Evolutionary conservation across 164 flowering plant genomes (phyloP).

Genomic region (Sextonia rubra): DNA sequence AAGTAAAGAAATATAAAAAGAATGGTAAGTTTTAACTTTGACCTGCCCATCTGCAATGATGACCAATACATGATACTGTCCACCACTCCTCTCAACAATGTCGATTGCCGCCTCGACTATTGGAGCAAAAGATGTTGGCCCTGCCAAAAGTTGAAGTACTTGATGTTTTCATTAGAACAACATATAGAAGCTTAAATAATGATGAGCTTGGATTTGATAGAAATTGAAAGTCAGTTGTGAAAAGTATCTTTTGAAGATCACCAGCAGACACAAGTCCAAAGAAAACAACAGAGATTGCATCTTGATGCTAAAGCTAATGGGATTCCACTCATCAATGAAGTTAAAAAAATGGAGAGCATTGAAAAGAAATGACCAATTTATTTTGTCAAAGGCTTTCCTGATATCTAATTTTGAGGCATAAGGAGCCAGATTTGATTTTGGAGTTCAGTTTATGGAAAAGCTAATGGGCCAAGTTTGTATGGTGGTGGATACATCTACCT

Average conservation of each 20-base stretch:
- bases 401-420: no score
- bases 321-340: no score
- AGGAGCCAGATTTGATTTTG: no score
- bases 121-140: conserved; percentile 81
- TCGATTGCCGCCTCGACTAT: conserved; percentile 66
- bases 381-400: no score
- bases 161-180: neutral
- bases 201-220: neutral
- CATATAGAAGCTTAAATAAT: no score
- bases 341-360: no score
- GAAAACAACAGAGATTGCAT: no score
- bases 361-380: no score
- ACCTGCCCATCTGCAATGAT: conserved; percentile 47
- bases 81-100: conserved; percentile 63
- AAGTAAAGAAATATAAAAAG: neutral
- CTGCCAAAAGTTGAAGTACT: conserved; percentile 23
- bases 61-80: conserved; percentile 66
- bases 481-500: no score
- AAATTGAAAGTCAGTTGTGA: neutral
- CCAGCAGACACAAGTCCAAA: neutral
- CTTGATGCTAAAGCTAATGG: no score
- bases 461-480: no score
- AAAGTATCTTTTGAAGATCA: neutral
- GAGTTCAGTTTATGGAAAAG: no score
- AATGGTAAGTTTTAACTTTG: neutral